phyloP scores from a whole-genome alignment of 1,284 basidiomycete species.

The Takashimella koratensis region DNA sequence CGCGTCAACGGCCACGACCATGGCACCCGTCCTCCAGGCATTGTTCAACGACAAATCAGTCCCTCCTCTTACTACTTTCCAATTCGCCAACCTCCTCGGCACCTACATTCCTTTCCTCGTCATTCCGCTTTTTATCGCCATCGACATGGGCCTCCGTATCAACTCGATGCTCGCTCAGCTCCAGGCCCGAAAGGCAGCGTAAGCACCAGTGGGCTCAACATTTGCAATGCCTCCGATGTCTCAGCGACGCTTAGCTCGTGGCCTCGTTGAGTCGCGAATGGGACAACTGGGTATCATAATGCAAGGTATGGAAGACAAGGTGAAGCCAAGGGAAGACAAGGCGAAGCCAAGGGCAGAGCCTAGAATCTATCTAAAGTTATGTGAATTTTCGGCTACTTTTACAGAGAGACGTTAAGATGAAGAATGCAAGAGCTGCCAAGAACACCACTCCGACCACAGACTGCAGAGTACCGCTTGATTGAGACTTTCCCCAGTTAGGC shows the following conservation, averaged over 20 bases:
- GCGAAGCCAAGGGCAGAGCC: too few species aligned
- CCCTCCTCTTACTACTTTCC: constrained; percentile 23
- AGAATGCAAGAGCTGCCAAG: background rate
- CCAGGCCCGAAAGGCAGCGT: constrained; percentile 18
- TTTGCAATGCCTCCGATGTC: too few species aligned
- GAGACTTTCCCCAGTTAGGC: background rate
- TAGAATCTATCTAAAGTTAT: background rate
- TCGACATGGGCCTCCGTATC: constrained; percentile 59
- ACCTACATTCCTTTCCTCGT: constrained; percentile 74
- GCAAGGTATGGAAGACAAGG: background rate
- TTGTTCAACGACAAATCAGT: constrained; percentile 52
- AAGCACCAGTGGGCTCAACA: too few species aligned
- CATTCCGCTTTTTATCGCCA: constrained; percentile 64
- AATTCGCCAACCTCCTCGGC: constrained; percentile 59
- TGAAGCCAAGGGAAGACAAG: too few species aligned
- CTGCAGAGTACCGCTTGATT: background rate
- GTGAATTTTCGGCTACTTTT: background rate
- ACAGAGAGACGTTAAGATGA: background rate
- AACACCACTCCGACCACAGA: background rate
- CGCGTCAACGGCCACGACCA: constrained; percentile 71
- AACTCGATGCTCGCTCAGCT: constrained; percentile 18
- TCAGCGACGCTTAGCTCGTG: too few species aligned
- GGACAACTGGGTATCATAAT: background rate
- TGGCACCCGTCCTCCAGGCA: constrained; percentile 63
- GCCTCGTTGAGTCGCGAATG: too few species aligned